Percentiles rank a stretch among this genome's conserved stretches.
Evolutionary conservation across 345 rosid genomes (phyloP).

Genomic region (Kandelia obovata): DNA sequence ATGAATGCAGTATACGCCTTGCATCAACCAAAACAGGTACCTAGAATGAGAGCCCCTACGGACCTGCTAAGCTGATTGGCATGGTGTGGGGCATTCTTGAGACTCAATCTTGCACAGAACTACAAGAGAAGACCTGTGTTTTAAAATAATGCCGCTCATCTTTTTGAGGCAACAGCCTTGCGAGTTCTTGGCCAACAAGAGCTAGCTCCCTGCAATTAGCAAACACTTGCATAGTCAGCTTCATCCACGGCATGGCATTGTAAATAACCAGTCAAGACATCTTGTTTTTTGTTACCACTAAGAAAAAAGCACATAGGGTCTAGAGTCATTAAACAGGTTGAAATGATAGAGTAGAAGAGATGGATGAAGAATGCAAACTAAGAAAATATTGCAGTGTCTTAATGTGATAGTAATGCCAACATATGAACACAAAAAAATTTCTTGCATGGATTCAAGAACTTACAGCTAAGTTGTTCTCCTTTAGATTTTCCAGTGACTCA

Average conservation of each 20-base stretch:
- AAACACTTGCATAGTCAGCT: neutral
- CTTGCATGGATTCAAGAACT: conserved; percentile 18
- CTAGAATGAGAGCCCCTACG: conserved; percentile 8
- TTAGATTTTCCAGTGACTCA: conserved; percentile 66
- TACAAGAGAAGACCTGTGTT: neutral
- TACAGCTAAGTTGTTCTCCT: conserved; percentile 49
- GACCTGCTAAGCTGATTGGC: conserved; percentile 13
- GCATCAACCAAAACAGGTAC: conserved; percentile 2
- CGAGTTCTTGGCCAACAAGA: conserved; percentile 75
- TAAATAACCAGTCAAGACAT: too few species aligned
- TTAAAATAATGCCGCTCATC: conserved; percentile 21
- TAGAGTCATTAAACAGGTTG: too few species aligned
- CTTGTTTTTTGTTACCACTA: too few species aligned
- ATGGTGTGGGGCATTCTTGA: conserved; percentile 4
- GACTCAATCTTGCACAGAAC: neutral
- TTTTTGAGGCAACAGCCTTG: conserved; percentile 38
- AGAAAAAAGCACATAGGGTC: too few species aligned
- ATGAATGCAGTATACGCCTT: neutral
- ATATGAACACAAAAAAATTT: neutral
- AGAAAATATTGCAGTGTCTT: neutral
- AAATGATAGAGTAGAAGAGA: neutral
- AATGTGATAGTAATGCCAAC: neutral
- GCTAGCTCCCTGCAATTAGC: conserved; percentile 40
- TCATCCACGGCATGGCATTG: too few species aligned
- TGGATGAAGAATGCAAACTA: neutral